A percentile compares a stretch with the other conserved stretches of the same genome.
These are phyloP conservation scores for Lyophyllum shimeji DNA, from an alignment of 768 basidiomycete species.

Conservation along the genomic window DNA sequence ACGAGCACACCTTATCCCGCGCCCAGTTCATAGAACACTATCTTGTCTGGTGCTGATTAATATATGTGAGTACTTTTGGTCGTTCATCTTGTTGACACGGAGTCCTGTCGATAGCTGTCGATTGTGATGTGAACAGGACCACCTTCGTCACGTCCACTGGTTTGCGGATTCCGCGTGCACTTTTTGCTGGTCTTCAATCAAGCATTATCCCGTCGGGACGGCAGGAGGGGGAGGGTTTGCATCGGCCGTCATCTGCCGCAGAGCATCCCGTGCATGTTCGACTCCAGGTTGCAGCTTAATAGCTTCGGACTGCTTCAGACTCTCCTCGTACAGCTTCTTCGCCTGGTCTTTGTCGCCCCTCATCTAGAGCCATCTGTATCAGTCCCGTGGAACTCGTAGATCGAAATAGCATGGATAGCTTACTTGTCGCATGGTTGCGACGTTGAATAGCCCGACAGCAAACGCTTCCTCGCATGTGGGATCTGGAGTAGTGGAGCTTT, in stretches of 20 bases:
- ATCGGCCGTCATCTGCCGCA: constrained; percentile 12
- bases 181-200: too few species aligned
- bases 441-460: constrained; percentile 60
- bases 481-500: constrained; percentile 18
- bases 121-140: not conserved
- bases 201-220: not conserved
- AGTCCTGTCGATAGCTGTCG: not conserved
- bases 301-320: constrained; percentile 34
- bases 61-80: not conserved
- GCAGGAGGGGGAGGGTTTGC: not conserved
- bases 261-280: constrained; percentile 28
- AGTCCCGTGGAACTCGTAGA: not conserved
- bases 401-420: not conserved
- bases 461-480: constrained; percentile 54
- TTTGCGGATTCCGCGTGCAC: too few species aligned
- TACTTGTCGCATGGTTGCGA: constrained; percentile 56
- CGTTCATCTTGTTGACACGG: not conserved
- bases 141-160: too few species aligned
- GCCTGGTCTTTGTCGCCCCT: constrained; percentile 36
- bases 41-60: not conserved
- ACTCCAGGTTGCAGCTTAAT: constrained; percentile 36
- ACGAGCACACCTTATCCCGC: not conserved
- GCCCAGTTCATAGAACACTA: not conserved
- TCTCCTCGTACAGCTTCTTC: constrained; percentile 28
- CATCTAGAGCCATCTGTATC: constrained; percentile 27